These are phyloP conservation scores for Vanderwaltozyma verrucispora DNA, from an alignment of 805 yeast species.

Conservation along the genomic window DNA sequence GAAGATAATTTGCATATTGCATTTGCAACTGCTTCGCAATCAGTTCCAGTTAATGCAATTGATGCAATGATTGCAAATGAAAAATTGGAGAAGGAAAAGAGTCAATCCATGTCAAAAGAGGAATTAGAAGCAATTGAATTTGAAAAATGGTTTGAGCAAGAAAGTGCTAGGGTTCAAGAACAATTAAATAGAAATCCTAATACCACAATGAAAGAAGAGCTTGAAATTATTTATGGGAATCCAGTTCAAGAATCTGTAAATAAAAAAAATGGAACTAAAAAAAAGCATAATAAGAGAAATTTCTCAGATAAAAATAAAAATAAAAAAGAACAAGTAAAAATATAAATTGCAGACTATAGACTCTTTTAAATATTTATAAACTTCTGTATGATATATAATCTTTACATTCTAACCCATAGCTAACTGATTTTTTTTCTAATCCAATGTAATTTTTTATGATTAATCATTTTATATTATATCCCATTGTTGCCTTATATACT, in stretches of 20 bases:
- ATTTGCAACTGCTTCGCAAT: background rate
- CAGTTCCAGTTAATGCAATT: constrained; percentile 1
- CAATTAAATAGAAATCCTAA: constrained; percentile 14
- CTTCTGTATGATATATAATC: too few species aligned
- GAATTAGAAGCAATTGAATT: constrained; percentile 75
- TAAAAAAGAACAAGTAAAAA: too few species aligned
- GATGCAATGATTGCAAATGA: background rate
- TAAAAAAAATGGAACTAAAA: too few species aligned
- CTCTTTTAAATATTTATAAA: too few species aligned
- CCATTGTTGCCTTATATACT: too few species aligned
- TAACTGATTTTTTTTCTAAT: too few species aligned
- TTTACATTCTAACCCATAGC: too few species aligned
- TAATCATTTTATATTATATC: too few species aligned
- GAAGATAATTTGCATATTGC: constrained; percentile 1
- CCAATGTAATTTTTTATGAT: too few species aligned
- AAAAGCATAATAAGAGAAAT: constrained; percentile 6
- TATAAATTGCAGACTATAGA: too few species aligned
- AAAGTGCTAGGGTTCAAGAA: constrained; percentile 52
- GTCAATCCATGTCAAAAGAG: constrained; percentile 46
- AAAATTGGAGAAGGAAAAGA: background rate
- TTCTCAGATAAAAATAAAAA: constrained; percentile 5
- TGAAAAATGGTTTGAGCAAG: constrained; percentile 82
- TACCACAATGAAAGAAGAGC: constrained; percentile 5
- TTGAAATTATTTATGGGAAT: constrained; percentile 12
- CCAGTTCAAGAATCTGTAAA: background rate